phyloP scores from a whole-genome alignment of 1,139 yeast genomes.

The Sugiyamaella xylanicola region DNA sequence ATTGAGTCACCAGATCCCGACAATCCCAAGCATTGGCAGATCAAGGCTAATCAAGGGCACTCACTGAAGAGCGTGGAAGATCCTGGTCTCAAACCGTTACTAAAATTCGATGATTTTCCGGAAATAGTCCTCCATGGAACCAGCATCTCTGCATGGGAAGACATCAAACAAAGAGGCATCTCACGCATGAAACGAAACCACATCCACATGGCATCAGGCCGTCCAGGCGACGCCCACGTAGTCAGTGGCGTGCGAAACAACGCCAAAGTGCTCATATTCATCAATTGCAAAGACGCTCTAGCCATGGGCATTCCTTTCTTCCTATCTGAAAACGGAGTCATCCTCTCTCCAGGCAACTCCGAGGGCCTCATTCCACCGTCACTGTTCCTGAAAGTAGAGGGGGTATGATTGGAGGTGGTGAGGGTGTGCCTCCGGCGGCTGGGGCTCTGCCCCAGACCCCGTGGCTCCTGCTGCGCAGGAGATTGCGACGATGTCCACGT shows the following conservation, averaged over 20 bases:
- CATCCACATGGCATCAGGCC: slow-evolving; percentile 70
- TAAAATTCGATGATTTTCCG: slow-evolving; percentile 43
- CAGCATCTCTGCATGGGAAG: slow-evolving; percentile 49
- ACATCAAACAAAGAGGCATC: slow-evolving; percentile 62
- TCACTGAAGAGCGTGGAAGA: slow-evolving; percentile 58
- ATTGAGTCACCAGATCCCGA: slow-evolving; percentile 29
- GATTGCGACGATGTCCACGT: too few relatives aligned
- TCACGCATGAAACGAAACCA: slow-evolving; percentile 76
- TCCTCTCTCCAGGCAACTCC: slow-evolving; percentile 63
- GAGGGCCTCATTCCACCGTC: slow-evolving; percentile 54
- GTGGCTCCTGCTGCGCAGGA: background rate
- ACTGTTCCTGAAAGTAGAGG: slow-evolving; percentile 47
- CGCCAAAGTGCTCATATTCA: slow-evolving; percentile 61
- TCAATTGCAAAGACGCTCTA: slow-evolving; percentile 56
- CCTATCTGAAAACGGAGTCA: slow-evolving; percentile 72
- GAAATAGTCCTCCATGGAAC: slow-evolving; percentile 80
- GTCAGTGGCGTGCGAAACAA: slow-evolving; percentile 73
- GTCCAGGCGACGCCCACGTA: slow-evolving; percentile 46
- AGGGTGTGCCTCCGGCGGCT: background rate
- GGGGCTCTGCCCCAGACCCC: slow-evolving; percentile 1
- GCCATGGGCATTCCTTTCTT: slow-evolving; percentile 56
- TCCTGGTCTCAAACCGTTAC: slow-evolving; percentile 45
- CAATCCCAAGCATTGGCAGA: slow-evolving; percentile 39
- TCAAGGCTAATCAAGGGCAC: slow-evolving; percentile 95
- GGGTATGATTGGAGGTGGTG: background rate